These are phyloP conservation scores for Luzula sylvatica DNA, from an alignment of 176 grass and related monocot species.

Conservation along the genomic window DNA sequence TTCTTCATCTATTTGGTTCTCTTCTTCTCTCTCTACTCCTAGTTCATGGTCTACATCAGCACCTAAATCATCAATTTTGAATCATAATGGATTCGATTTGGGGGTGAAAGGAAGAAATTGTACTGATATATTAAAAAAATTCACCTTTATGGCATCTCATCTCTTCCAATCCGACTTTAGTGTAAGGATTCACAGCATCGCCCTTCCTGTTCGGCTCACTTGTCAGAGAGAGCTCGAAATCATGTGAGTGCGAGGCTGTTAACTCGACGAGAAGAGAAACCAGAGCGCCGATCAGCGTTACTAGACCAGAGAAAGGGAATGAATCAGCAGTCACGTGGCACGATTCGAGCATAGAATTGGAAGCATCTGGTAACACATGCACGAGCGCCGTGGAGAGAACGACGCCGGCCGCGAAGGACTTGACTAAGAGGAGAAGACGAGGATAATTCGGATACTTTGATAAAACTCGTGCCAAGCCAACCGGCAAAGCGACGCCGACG, in stretches of 20 bases:
- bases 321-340: slow-evolving; percentile 48
- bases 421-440: slow-evolving; percentile 66
- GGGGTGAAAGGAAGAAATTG: too few species aligned
- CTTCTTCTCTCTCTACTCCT: slow-evolving; percentile 21
- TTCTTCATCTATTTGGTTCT: slow-evolving; percentile 24
- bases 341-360: slow-evolving; percentile 53
- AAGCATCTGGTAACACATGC: slow-evolving; percentile 93
- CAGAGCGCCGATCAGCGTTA: slow-evolving; percentile 71
- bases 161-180: slow-evolving; percentile 42
- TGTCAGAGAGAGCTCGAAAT: slow-evolving; percentile 34
- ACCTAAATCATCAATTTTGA: slow-evolving; percentile 3
- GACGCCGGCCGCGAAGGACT: slow-evolving; percentile 95
- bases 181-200: slow-evolving; percentile 28
- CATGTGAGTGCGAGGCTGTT: slow-evolving; percentile 42
- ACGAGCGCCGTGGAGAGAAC: slow-evolving; percentile 94
- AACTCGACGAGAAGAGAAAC: slow-evolving; percentile 90
- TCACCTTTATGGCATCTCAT: slow-evolving; percentile 38
- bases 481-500: slow-evolving; percentile 34
- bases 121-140: background rate
- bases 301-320: slow-evolving; percentile 83
- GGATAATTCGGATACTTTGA: slow-evolving; percentile 37
- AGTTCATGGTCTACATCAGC: slow-evolving; percentile 25
- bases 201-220: background rate
- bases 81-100: background rate
- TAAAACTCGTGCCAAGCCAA: slow-evolving; percentile 59